These are phyloP conservation scores for Actinomortierella wolfii DNA, from an alignment of 371 early-diverging fungal species.

Conservation along the genomic window DNA sequence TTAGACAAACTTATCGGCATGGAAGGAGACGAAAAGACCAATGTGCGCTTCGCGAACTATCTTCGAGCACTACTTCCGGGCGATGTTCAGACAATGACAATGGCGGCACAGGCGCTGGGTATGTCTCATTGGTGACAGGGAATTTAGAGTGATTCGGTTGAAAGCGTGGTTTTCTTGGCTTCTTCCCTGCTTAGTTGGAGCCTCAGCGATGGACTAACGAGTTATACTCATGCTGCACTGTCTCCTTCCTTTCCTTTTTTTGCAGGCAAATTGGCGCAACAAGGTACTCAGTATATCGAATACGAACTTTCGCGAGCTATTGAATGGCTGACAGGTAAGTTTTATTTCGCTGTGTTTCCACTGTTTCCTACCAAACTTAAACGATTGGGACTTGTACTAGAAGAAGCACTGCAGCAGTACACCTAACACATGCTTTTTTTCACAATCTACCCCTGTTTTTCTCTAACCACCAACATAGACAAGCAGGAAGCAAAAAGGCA, in stretches of 20 bases:
- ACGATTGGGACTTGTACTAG: too few species aligned
- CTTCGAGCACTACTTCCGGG: slow-evolving; percentile 84
- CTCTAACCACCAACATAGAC: slow-evolving; percentile 48
- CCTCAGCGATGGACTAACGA: neutral
- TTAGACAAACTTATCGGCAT: slow-evolving; percentile 86
- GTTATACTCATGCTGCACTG: neutral
- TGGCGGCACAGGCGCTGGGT: slow-evolving; percentile 86
- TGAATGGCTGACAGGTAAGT: slow-evolving; percentile 86
- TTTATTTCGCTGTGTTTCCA: neutral
- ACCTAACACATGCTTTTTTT: too few species aligned
- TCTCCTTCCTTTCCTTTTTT: neutral
- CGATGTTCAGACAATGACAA: slow-evolving; percentile 84
- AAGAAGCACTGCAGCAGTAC: too few species aligned
- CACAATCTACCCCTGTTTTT: neutral
- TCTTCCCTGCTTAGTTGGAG: too few species aligned
- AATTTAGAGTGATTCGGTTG: too few species aligned
- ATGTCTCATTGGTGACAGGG: slow-evolving; percentile 4
- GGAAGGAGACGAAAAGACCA: slow-evolving; percentile 87
- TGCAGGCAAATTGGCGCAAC: slow-evolving; percentile 73
- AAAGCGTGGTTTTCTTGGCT: too few species aligned
- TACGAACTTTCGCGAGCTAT: slow-evolving; percentile 87
- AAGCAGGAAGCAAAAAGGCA: slow-evolving; percentile 79
- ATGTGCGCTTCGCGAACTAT: slow-evolving; percentile 85
- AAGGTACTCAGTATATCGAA: slow-evolving; percentile 85
- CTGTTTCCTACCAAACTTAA: neutral